A percentile compares a stretch with the other conserved stretches of the same genome.
phyloP scores from a whole-genome alignment of 768 basidiomycete genomes.

The Russula sp. region DNA sequence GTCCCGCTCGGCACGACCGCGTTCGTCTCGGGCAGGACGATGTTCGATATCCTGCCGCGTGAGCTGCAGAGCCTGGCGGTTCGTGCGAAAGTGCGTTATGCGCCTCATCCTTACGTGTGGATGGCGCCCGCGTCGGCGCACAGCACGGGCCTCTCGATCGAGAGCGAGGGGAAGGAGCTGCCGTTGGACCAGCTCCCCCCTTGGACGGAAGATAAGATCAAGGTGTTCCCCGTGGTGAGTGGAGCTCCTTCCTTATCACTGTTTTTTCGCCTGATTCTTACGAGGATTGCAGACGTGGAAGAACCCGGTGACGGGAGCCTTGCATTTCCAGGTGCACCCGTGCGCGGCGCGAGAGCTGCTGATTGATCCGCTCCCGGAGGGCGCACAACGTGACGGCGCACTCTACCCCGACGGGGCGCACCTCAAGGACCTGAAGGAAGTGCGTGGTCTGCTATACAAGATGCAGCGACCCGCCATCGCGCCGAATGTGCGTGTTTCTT shows the following conservation, averaged over 20 bases:
- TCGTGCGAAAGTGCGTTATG: slow-evolving; percentile 62
- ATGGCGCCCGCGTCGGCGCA: slow-evolving; percentile 67
- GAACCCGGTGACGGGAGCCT: slow-evolving; percentile 73
- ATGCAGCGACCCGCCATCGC: slow-evolving; percentile 89
- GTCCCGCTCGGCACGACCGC: slow-evolving; percentile 84
- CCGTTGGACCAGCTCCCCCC: slow-evolving; percentile 57
- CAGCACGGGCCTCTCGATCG: slow-evolving; percentile 75
- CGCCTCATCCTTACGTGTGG: slow-evolving; percentile 85
- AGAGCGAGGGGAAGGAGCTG: slow-evolving; percentile 64
- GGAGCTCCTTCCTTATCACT: too few relatives aligned
- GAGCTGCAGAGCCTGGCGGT: slow-evolving; percentile 73
- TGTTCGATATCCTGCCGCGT: slow-evolving; percentile 68
- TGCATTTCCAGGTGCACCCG: slow-evolving; percentile 90
- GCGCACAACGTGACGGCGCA: slow-evolving; percentile 49
- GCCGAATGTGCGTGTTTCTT: slow-evolving; percentile 45
- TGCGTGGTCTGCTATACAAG: slow-evolving; percentile 68
- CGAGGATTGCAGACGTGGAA: slow-evolving; percentile 63
- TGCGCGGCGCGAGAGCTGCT: slow-evolving; percentile 62
- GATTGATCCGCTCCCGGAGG: slow-evolving; percentile 64
- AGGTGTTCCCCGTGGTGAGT: slow-evolving; percentile 58
- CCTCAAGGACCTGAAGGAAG: slow-evolving; percentile 63
- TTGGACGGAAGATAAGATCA: slow-evolving; percentile 75
- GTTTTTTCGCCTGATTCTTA: too few relatives aligned
- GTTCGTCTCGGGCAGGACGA: slow-evolving; percentile 69
- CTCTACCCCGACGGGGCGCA: slow-evolving; percentile 80